Evolutionary conservation across 2,329 filamentous ascomycete species (phyloP), one percentile per base, ranked within the genome.

Genomic region (Pseudonectria buxi): DNA sequence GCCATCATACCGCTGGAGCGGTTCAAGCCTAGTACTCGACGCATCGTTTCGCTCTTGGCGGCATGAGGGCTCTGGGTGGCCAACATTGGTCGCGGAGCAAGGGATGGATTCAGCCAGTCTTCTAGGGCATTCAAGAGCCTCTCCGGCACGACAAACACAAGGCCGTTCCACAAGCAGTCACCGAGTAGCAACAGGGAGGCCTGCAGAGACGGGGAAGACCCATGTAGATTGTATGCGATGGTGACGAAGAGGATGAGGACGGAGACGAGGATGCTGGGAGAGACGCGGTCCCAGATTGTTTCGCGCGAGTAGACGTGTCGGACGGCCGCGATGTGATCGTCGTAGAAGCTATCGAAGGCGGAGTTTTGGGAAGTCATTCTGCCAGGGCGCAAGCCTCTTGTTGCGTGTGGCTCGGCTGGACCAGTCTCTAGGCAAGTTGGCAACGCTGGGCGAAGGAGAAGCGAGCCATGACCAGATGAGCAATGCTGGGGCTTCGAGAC

Each of bases 41-140:
- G 69, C 62, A 87, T 71, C 9, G 72, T 69, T 46, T 80, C 72
- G 54, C 76, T 79, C 59, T 87, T 88, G 16, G 72, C 70, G 12
- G 67, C 68, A 63, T 72, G 65, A 28, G 59, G 69, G 46, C 52
- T 64, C 40, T 57, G 59, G 36, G 50, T 61, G 40, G 50, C 55
- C 45, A 42, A 61, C 59, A 56, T 63, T 26, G 62, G 55, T 35
- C 51, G 51, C 10, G 67, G 60, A 30, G 66, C 55, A 12, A 65
- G 59, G 39, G 63, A 66, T 42, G 64, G 69, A 53, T 65, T 68
- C 43, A 73, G 68, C 69, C 64, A 77, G 57, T 58, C 52, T 54
- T 80, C 74, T 45, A 81, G 43, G 35, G 70, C 62, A 59, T 77
- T 72, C 25, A 86, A 58, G 1, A 83, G 50, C 16, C 63, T 61